Evolutionary conservation across 371 early-diverging fungal genomes (phyloP).

Genomic region (Apophysomyces sp.): DNA sequence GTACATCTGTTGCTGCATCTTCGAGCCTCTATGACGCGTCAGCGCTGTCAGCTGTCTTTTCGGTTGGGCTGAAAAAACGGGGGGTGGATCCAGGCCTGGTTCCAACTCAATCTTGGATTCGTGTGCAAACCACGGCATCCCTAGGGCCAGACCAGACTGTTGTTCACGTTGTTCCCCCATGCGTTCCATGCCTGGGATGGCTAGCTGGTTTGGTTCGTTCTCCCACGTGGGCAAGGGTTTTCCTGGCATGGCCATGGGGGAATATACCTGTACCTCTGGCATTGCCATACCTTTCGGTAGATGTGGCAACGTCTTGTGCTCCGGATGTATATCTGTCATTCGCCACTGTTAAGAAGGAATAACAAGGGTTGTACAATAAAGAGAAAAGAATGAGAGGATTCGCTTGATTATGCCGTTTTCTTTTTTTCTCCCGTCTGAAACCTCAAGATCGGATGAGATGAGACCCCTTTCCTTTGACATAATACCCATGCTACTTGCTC

Average conservation of each 20-base stretch:
- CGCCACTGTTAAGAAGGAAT: too few relatives aligned
- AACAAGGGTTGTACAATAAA: too few relatives aligned
- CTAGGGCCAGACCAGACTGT: slow-evolving; percentile 12
- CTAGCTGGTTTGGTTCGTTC: not conserved
- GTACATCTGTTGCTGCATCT: slow-evolving; percentile 28
- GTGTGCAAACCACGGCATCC: slow-evolving; percentile 21
- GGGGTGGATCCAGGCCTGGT: slow-evolving; percentile 25
- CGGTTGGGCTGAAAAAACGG: slow-evolving; percentile 33
- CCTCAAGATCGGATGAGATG: not conserved
- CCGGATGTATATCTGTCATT: slow-evolving; percentile 3
- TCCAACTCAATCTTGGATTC: slow-evolving; percentile 17
- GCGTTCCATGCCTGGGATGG: slow-evolving; percentile 1
- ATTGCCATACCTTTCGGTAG: slow-evolving; percentile 34
- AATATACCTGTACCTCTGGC: slow-evolving; percentile 14
- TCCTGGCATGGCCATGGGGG: not conserved
- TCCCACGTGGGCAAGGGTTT: slow-evolving; percentile 10
- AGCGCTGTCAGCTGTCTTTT: slow-evolving; percentile 8
- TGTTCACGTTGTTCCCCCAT: slow-evolving; percentile 10
- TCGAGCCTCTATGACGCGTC: slow-evolving; percentile 12
- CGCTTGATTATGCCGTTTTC: not conserved
- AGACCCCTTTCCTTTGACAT: not conserved
- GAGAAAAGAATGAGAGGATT: not conserved
- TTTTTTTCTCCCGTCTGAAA: not conserved
- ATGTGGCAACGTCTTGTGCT: slow-evolving; percentile 33
- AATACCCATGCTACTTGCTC: not conserved